Base-by-base conservation (phyloP, 169 alveolate genomes). In the Plasmodium gaboni region DNA sequence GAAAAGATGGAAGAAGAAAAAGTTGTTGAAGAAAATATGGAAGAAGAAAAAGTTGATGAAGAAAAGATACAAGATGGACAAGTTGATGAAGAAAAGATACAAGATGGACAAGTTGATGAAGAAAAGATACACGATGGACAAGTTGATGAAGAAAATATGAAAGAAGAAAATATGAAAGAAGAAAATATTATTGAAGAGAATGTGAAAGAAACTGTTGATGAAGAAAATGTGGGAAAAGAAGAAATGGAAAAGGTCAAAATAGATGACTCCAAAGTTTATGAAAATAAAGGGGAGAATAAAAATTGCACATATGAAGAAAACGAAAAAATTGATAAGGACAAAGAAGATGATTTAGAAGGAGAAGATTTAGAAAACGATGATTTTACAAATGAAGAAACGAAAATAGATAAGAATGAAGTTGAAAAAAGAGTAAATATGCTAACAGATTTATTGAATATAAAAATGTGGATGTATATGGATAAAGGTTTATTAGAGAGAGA, bases 401-500 rank as follows among this genome's bases (percentile, higher is more conserved):
- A 93, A 88, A 88, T 85, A 86, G 89, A 93, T 64, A 93, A 93
- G 69, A 93, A 93, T 88, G 96, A 91, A 50, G 83, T 91, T 50
- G 90, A 73, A 74, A 80, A 88, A 74, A 95, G 99, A 55, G 99
- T 97, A 44, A 95, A 94, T 57, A 94, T 93, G 73, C 95, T 97
- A 6, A 93, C 89, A 86, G 97, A 96, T 63, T 78, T 96, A 38
- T 95, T 98, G 68, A 97, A 98, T 26, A 96, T 93, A 80, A 96
- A 96, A 70, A 96, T 97, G 73, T 97, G 96, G 96, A 86, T 88
- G 93, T 97, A 96, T 92, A 97, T 97, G 15, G 93, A 97, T 89
- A 72, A 98, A 92, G 99, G 99, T 19, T 96, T 97, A 12, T 95
- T 98, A 73, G 99, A 97, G 69, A 93, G 94, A 50, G 99, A 98